Conservation (phyloP, 2,329 filamentous ascomycete species). For the Diaporthe aspalathi region DNA sequence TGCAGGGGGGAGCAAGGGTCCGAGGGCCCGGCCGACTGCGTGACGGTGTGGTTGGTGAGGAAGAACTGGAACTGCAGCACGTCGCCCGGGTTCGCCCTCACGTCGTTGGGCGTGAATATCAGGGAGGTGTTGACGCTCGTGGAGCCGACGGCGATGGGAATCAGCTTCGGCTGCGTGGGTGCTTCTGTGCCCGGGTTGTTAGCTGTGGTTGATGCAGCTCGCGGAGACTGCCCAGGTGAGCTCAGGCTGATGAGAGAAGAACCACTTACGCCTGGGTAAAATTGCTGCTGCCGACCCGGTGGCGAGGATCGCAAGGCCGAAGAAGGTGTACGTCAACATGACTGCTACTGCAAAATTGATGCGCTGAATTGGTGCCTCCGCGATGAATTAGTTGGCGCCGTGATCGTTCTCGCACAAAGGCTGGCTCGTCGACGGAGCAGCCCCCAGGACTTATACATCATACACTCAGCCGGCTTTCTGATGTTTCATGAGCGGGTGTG, state of each 20-base stretch:
- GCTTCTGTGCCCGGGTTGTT: background rate
- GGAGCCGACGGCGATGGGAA: slow-evolving; percentile 10
- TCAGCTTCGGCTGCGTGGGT: slow-evolving; percentile 3
- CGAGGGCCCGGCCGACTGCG: background rate
- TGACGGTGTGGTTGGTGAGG: slow-evolving; percentile 15
- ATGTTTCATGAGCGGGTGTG: background rate
- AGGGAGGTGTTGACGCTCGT: slow-evolving; percentile 23
- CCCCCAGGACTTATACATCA: background rate
- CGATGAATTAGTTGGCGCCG: too few species aligned
- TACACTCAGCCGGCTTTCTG: background rate
- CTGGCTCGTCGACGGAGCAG: background rate
- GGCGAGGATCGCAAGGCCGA: background rate
- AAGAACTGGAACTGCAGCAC: slow-evolving; percentile 27
- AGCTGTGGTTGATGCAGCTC: background rate
- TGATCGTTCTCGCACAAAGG: background rate
- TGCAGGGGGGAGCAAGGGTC: slow-evolving; percentile 12
- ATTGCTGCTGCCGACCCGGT: background rate
- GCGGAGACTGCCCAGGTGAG: too few species aligned
- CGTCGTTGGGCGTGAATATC: slow-evolving; percentile 19
- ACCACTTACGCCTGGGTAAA: background rate
- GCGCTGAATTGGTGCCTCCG: background rate
- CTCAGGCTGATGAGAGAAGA: too few species aligned
- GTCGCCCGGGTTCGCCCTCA: slow-evolving; percentile 16
- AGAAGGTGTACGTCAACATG: background rate
- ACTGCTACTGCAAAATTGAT: background rate